Percentiles rank a stretch among this genome's conserved stretches.
Evolutionary conservation across 768 basidiomycete species (phyloP).

Genomic region (Rhodotorula diobovata): DNA sequence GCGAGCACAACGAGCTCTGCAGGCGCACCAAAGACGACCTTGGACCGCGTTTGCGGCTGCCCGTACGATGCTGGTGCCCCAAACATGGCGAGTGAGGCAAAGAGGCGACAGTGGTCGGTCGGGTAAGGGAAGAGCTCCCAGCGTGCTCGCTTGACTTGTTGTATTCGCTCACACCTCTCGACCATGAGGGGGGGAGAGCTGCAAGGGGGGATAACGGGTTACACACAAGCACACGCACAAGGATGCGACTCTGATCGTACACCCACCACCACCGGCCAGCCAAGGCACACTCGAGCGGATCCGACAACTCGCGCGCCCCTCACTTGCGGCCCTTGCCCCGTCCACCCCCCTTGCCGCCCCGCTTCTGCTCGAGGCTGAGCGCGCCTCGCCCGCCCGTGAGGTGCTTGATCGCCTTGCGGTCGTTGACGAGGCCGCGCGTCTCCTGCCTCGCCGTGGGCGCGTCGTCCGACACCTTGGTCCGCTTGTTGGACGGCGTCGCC

Average conservation of each 20-base stretch:
- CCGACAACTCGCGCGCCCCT: neutral
- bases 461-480: conserved; percentile 52
- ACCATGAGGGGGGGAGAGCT: too few species aligned
- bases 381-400: conserved; percentile 33
- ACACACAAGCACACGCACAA: too few species aligned
- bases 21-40: conserved; percentile 36
- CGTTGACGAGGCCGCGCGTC: conserved; percentile 61
- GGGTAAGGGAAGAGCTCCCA: neutral
- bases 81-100: neutral
- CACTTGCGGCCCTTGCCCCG: conserved; percentile 13
- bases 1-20: neutral
- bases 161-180: too few species aligned
- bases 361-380: conserved; percentile 30
- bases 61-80: conserved; percentile 20
- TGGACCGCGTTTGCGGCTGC: conserved; percentile 32
- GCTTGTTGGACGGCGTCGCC: conserved; percentile 59
- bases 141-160: too few species aligned
- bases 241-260: neutral
- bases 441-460: conserved; percentile 49
- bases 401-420: conserved; percentile 71
- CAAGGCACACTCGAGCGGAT: too few species aligned
- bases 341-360: conserved; percentile 15
- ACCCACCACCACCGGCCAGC: neutral
- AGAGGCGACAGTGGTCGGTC: neutral
- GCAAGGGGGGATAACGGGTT: too few species aligned